phyloP scores from a whole-genome alignment of 495 filamentous ascomycete species.

The Choiromyces venosus region DNA sequence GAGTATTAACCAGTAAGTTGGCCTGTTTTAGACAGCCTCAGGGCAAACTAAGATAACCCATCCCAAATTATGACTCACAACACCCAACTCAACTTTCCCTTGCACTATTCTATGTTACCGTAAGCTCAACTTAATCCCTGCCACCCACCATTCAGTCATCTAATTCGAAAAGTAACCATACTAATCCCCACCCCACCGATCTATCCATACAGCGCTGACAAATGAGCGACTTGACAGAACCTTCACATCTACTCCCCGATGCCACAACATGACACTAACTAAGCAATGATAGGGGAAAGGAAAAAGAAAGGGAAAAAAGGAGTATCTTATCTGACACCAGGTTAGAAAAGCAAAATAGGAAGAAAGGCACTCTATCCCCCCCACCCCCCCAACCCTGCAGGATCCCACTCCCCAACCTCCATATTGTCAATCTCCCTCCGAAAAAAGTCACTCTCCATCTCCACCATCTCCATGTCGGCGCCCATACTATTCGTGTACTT shows the following conservation, averaged over 20 bases:
- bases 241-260: too few species aligned
- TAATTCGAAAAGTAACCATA: too few species aligned
- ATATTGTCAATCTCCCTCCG: conserved; percentile 80
- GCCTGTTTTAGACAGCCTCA: background rate
- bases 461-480: conserved; percentile 58
- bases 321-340: too few species aligned
- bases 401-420: conserved; percentile 49
- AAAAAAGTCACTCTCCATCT: conserved; percentile 86
- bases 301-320: too few species aligned
- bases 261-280: too few species aligned
- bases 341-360: too few species aligned
- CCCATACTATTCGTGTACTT: conserved; percentile 77
- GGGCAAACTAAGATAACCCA: background rate
- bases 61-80: background rate
- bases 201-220: too few species aligned
- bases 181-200: too few species aligned
- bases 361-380: conserved; percentile 2
- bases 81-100: background rate
- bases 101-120: background rate
- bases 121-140: too few species aligned
- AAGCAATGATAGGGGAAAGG: too few species aligned
- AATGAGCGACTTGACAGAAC: too few species aligned
- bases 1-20: background rate
- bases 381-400: conserved; percentile 50
- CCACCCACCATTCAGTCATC: too few species aligned